Evolutionary conservation across 345 rosid species (phyloP).

Genomic region (Sonneratia caseolaris): DNA sequence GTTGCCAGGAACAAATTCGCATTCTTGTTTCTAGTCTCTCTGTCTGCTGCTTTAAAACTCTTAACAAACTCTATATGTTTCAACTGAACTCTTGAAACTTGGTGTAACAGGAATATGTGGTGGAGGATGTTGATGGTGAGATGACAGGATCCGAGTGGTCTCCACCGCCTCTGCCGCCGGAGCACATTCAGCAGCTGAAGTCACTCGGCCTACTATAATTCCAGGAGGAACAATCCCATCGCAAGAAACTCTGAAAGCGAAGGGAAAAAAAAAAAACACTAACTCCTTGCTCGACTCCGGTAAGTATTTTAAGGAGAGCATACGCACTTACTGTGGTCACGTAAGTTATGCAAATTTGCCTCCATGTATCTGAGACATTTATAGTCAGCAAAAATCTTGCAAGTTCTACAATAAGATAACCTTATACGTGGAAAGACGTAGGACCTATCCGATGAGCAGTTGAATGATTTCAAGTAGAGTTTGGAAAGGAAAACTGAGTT

Average conservation of each 20-base stretch:
- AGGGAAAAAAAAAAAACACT: neutral
- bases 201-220: conserved; percentile 69
- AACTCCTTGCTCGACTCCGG: neutral
- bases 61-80: neutral
- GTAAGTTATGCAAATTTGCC: neutral
- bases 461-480: too few species aligned
- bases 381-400: neutral
- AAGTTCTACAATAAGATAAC: neutral
- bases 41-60: neutral
- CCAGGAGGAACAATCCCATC: neutral
- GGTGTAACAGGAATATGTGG: conserved; percentile 76
- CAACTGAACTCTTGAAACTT: neutral
- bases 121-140: conserved; percentile 95
- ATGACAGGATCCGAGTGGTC: conserved; percentile 80
- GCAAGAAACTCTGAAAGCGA: neutral
- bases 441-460: too few species aligned
- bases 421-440: neutral
- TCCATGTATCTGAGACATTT: neutral
- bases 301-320: neutral
- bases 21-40: neutral
- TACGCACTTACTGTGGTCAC: neutral
- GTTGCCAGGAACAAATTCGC: neutral
- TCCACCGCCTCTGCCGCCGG: conserved; percentile 75
- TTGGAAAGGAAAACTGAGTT: too few species aligned
- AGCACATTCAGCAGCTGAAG: conserved; percentile 92